A percentile compares a stretch with the other conserved stretches of the same genome.
Conservation (phyloP, 805 yeast species). For the Pichia rugopelliculosa region DNA sequence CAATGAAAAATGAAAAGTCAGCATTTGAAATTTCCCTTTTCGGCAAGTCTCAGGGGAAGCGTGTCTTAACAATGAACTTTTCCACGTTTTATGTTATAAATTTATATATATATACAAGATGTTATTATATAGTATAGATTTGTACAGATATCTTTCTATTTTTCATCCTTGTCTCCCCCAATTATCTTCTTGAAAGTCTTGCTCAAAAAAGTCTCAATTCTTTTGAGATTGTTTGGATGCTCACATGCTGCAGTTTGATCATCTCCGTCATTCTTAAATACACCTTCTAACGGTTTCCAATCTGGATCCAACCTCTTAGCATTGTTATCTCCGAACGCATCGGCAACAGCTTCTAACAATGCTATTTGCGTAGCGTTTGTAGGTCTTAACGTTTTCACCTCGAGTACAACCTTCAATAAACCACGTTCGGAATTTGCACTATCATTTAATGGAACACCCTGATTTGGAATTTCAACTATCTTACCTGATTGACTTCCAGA, state of each 20-base stretch:
- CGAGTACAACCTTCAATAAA: slow-evolving; percentile 66
- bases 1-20: neutral
- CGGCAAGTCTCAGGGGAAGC: neutral
- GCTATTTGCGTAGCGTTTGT: slow-evolving; percentile 80
- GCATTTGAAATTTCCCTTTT: neutral
- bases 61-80: too few relatives aligned
- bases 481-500: slow-evolving; percentile 79
- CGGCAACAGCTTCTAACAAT: slow-evolving; percentile 89
- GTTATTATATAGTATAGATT: neutral
- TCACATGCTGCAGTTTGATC: slow-evolving; percentile 19
- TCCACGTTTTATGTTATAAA: too few relatives aligned
- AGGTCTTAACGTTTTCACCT: slow-evolving; percentile 67
- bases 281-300: slow-evolving; percentile 31
- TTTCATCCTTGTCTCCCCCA: slow-evolving; percentile 17
- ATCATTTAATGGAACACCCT: slow-evolving; percentile 69
- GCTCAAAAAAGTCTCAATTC: slow-evolving; percentile 51
- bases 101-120: neutral
- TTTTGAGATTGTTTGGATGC: slow-evolving; percentile 43
- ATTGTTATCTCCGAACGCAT: slow-evolving; percentile 68
- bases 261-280: slow-evolving; percentile 6
- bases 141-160: slow-evolving; percentile 9
- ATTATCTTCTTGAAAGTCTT: slow-evolving; percentile 45
- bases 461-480: slow-evolving; percentile 66
- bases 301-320: slow-evolving; percentile 65
- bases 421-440: slow-evolving; percentile 45